A percentile compares a stretch with the other conserved stretches of the same genome.
Conservation (phyloP, 805 yeast species). For the Candida corydali region DNA sequence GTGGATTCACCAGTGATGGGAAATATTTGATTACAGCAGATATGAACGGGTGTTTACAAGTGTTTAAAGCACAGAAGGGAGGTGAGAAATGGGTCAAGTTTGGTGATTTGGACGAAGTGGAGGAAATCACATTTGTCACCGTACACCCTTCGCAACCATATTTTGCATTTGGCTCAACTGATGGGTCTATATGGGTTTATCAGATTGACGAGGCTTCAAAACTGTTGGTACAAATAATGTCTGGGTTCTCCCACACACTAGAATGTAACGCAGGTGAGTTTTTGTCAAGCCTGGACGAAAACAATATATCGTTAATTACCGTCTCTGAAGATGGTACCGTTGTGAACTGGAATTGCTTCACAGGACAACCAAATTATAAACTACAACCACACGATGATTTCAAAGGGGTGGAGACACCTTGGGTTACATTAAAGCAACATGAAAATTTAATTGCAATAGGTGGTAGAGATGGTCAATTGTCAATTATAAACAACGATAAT, state of each 20-base stretch:
- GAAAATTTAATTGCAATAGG: constrained; percentile 68
- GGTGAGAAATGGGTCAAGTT: constrained; percentile 80
- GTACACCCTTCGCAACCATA: constrained; percentile 75
- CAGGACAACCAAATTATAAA: constrained; percentile 66
- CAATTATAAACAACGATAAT: constrained; percentile 68
- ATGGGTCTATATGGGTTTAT: constrained; percentile 94
- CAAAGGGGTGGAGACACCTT: constrained; percentile 75
- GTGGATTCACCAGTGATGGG: constrained; percentile 83
- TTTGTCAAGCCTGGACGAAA: constrained; percentile 49
- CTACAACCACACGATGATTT: constrained; percentile 57
- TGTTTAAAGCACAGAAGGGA: constrained; percentile 65
- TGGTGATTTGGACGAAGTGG: constrained; percentile 78
- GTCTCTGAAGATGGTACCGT: constrained; percentile 82
- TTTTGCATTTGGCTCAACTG: constrained; percentile 88
- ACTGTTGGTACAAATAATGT: constrained; percentile 63
- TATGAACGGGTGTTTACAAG: constrained; percentile 83
- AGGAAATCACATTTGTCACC: constrained; percentile 81
- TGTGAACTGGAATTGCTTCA: constrained; percentile 86
- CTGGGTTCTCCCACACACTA: constrained; percentile 74
- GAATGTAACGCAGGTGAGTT: constrained; percentile 82
- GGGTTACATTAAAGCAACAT: constrained; percentile 71
- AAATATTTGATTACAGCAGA: constrained; percentile 82
- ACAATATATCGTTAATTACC: constrained; percentile 63
- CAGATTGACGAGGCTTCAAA: constrained; percentile 51
- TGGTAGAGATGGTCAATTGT: constrained; percentile 81